Conservation (phyloP, 345 rosid genomes). For the Heritiera fomes region DNA sequence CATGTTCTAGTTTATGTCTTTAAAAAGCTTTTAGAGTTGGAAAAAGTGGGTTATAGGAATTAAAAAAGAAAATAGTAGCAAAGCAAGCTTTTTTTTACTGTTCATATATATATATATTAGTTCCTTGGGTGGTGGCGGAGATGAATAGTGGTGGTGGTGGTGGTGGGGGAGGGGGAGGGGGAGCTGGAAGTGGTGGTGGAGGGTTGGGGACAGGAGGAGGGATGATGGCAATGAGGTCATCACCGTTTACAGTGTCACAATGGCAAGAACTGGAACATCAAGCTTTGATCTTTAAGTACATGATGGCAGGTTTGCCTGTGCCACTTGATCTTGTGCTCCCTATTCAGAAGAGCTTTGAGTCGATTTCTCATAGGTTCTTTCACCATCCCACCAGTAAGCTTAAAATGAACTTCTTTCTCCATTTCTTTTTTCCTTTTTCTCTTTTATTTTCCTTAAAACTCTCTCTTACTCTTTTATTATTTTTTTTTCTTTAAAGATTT, state of each 20-base stretch:
- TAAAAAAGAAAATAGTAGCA: not conserved
- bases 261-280: conserved; percentile 66
- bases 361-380: conserved; percentile 51
- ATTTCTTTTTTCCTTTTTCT: conserved; percentile 16
- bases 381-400: conserved; percentile 49
- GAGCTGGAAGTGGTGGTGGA: conserved; percentile 21
- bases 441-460: not conserved
- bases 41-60: not conserved
- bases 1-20: conserved; percentile 29
- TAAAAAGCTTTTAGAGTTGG: not conserved
- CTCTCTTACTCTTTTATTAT: not conserved
- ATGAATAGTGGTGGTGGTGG: conserved; percentile 32
- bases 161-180: conserved; percentile 23
- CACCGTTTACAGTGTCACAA: conserved; percentile 57
- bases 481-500: not conserved
- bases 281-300: conserved; percentile 60
- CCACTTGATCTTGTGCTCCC: conserved; percentile 59
- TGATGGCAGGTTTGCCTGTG: conserved; percentile 60
- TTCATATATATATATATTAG: not conserved
- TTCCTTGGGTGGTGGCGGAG: conserved; percentile 22
- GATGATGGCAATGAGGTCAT: conserved; percentile 37
- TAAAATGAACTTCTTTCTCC: not conserved
- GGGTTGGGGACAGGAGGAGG: conserved; percentile 27
- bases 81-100: not conserved
- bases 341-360: conserved; percentile 48